These are phyloP conservation scores for Drosera spatulata DNA, from an alignment of 179 eudicot genomes.

Conservation along the genomic window DNA sequence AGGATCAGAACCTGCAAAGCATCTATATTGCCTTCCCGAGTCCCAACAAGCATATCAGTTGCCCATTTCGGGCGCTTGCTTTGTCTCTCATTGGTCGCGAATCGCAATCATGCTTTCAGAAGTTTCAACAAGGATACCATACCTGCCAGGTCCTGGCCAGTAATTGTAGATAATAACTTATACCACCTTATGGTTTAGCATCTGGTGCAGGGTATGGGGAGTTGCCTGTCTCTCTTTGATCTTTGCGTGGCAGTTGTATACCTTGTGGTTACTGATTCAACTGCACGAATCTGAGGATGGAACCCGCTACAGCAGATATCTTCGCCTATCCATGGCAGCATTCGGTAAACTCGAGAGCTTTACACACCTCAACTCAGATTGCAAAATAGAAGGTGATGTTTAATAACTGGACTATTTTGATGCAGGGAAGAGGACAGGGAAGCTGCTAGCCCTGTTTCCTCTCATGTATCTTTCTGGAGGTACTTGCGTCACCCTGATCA, in stretches of 20 bases:
- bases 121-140: not conserved
- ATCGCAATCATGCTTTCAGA: too few species aligned
- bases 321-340: slow-evolving; percentile 46
- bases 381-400: not conserved
- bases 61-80: not conserved
- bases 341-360: slow-evolving; percentile 37
- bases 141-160: not conserved
- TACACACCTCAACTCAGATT: not conserved
- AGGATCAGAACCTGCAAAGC: not conserved
- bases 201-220: slow-evolving; percentile 67
- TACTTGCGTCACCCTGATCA: slow-evolving; percentile 54
- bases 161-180: not conserved
- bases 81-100: too few species aligned
- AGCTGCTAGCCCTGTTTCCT: slow-evolving; percentile 45
- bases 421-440: slow-evolving; percentile 56
- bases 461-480: slow-evolving; percentile 58
- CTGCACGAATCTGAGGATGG: slow-evolving; percentile 77
- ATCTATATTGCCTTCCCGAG: too few species aligned
- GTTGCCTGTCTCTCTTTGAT: slow-evolving; percentile 50
- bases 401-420: not conserved
- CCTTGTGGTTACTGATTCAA: slow-evolving; percentile 66
- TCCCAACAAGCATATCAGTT: too few species aligned
- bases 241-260: slow-evolving; percentile 85
- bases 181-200: not conserved
- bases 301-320: slow-evolving; percentile 73